Percentiles rank a stretch among this genome's conserved stretches.
Conservation (phyloP, 2,329 filamentous ascomycete species). For the Erysiphe pulchra region DNA sequence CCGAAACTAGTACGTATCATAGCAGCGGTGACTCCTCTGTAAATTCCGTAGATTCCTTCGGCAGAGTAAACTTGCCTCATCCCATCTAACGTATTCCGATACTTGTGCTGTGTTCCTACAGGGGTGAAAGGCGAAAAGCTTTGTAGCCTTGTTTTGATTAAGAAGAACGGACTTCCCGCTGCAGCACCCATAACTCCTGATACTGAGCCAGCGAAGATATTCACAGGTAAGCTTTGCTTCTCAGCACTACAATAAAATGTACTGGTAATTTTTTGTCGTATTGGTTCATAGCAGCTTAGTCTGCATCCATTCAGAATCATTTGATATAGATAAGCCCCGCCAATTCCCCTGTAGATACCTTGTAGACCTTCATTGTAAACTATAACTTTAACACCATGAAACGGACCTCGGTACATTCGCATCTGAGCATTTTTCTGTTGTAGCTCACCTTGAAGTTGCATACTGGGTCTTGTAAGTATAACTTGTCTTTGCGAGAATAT, state of each 20-base stretch:
- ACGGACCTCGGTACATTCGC: conserved; percentile 69
- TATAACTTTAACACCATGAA: conserved; percentile 80
- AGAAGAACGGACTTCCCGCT: conserved; percentile 88
- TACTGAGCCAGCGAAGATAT: conserved; percentile 74
- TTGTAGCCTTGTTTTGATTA: conserved; percentile 89
- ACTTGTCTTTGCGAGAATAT: background rate
- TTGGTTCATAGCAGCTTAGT: conserved; percentile 89
- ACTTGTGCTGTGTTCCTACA: conserved; percentile 89
- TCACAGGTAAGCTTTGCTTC: conserved; percentile 69
- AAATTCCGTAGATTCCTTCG: conserved; percentile 62
- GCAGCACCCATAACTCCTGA: conserved; percentile 80
- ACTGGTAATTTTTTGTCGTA: conserved; percentile 45
- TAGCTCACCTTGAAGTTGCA: conserved; percentile 91
- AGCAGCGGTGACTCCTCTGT: conserved; percentile 72
- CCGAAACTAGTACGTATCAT: conserved; percentile 94
- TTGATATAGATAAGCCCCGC: conserved; percentile 89
- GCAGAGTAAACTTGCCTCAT: conserved; percentile 48
- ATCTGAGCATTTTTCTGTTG: conserved; percentile 65
- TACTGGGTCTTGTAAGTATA: conserved; percentile 20
- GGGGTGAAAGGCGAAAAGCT: conserved; percentile 81
- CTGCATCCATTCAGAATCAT: conserved; percentile 90
- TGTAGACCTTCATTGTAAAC: conserved; percentile 66
- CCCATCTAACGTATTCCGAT: conserved; percentile 66
- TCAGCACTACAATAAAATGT: conserved; percentile 44
- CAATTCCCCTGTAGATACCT: conserved; percentile 71